These are phyloP conservation scores for Cercospora sp. DNA, from an alignment of 2,329 filamentous ascomycete species.

Conservation along the genomic window DNA sequence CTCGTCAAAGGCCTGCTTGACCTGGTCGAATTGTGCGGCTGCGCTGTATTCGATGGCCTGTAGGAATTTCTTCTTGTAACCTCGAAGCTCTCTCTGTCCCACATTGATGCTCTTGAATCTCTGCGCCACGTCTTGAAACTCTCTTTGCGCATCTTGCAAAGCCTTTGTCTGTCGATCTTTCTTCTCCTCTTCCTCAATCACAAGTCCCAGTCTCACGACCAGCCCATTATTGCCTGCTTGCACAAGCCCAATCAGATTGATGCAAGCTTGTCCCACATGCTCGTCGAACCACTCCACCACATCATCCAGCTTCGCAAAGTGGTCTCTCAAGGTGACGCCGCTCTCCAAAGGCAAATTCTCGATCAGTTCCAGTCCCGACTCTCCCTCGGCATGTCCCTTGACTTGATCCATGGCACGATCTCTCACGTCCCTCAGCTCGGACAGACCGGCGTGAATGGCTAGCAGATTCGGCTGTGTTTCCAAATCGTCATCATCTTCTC, in stretches of 20 bases:
- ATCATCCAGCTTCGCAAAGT: conserved; percentile 82
- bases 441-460: conserved; percentile 87
- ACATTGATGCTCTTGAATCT: conserved; percentile 89
- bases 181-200: conserved; percentile 95
- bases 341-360: conserved; percentile 63
- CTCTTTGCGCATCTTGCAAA: conserved; percentile 88
- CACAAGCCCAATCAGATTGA: conserved; percentile 86
- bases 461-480: conserved; percentile 92
- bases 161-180: conserved; percentile 90
- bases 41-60: conserved; percentile 74
- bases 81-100: conserved; percentile 85
- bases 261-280: conserved; percentile 82
- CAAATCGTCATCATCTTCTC: conserved; percentile 78
- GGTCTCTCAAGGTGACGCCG: conserved; percentile 78
- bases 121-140: conserved; percentile 91
- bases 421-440: conserved; percentile 85
- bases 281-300: conserved; percentile 95
- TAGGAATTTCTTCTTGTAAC: conserved; percentile 96
- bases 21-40: conserved; percentile 70
- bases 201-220: conserved; percentile 85
- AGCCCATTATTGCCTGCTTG: conserved; percentile 83
- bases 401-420: conserved; percentile 98
- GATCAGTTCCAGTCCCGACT: conserved; percentile 95
- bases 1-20: conserved; percentile 73
- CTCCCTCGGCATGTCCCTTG: conserved; percentile 68